Conservation (phyloP, 192 early-diverging fungal species). For the Coemansia aciculifera region DNA sequence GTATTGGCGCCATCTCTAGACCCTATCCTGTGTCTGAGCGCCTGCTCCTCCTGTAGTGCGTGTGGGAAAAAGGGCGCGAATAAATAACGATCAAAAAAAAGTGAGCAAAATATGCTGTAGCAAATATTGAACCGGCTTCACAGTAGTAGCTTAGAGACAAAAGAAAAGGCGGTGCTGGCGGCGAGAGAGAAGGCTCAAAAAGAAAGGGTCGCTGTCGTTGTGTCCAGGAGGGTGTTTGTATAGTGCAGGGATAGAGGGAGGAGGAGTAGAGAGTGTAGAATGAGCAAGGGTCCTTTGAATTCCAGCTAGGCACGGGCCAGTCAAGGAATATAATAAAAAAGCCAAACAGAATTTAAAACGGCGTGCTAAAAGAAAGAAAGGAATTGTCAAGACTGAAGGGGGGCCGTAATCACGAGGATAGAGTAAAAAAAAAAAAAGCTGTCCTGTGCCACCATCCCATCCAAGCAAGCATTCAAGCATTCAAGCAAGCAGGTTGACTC, state of each 20-base stretch:
- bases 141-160: background rate
- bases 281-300: background rate
- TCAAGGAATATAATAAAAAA: background rate
- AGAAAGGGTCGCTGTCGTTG: background rate
- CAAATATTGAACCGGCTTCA: background rate
- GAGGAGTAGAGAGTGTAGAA: background rate
- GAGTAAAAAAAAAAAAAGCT: background rate
- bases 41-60: background rate
- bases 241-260: background rate
- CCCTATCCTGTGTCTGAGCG: conserved; percentile 7
- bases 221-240: background rate
- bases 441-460: background rate
- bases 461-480: too few species aligned
- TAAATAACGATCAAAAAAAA: background rate
- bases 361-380: background rate
- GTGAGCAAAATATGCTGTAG: background rate
- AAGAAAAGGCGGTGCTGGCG: background rate
- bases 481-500: background rate
- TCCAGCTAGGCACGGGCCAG: conserved; percentile 8
- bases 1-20: conserved; percentile 64
- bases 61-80: background rate
- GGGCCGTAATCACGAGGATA: too few species aligned
- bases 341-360: background rate
- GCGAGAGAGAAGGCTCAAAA: background rate
- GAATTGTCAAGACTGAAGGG: background rate